phyloP scores from a whole-genome alignment of 306 rosid genomes.

The Leucaena leucocephala region DNA sequence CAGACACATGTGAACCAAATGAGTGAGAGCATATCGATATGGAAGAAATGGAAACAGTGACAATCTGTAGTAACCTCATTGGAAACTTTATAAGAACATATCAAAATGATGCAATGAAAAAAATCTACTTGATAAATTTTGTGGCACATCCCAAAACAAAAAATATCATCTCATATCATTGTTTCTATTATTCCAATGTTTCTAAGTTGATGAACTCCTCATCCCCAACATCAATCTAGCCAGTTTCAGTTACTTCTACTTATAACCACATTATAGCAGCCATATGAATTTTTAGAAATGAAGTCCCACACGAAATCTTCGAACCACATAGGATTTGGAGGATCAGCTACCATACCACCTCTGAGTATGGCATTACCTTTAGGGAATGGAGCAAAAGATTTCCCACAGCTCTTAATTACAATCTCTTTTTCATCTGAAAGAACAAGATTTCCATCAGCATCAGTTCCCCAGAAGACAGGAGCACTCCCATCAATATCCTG shows the following conservation, averaged over 20 bases:
- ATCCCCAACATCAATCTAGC: slow-evolving; percentile 23
- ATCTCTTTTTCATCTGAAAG: slow-evolving; percentile 69
- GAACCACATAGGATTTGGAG: not conserved
- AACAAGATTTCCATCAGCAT: slow-evolving; percentile 86
- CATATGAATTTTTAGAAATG: not conserved
- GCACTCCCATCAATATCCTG: slow-evolving; percentile 89
- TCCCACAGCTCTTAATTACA: slow-evolving; percentile 81
- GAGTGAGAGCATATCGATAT: not conserved
- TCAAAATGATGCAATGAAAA: slow-evolving; percentile 16
- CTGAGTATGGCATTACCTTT: slow-evolving; percentile 60
- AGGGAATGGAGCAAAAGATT: slow-evolving; percentile 93
- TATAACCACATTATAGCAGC: not conserved
- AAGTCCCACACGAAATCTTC: slow-evolving; percentile 23
- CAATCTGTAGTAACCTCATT: not conserved
- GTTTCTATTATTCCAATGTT: slow-evolving; percentile 13
- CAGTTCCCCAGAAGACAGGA: slow-evolving; percentile 96
- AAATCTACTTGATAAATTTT: not conserved
- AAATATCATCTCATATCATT: not conserved
- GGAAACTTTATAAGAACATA: slow-evolving; percentile 18
- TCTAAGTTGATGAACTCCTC: slow-evolving; percentile 15
- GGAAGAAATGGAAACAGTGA: not conserved
- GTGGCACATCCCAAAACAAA: slow-evolving; percentile 1
- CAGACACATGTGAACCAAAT: not conserved
- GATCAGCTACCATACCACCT: slow-evolving; percentile 1
- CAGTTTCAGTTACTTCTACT: slow-evolving; percentile 4